These are phyloP conservation scores for Microstegium vimineum DNA, from an alignment of 176 grass and related monocot genomes.

Conservation along the genomic window DNA sequence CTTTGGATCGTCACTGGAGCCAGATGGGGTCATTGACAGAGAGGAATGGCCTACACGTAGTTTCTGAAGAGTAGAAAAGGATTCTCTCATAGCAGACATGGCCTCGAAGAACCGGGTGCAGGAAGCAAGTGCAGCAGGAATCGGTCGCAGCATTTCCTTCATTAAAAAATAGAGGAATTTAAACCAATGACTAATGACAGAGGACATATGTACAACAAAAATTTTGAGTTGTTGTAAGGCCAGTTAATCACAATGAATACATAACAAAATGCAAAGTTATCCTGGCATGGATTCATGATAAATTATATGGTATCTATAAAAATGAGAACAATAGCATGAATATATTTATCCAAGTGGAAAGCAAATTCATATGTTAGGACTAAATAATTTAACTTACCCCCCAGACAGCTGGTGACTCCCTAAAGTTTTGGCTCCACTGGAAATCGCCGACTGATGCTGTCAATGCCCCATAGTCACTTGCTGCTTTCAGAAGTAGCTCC, in stretches of 20 bases:
- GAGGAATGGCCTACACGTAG: conserved; percentile 58
- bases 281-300: conserved; percentile 1
- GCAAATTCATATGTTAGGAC: not conserved
- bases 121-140: conserved; percentile 87
- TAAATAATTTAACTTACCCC: conserved; percentile 49
- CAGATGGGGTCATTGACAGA: conserved; percentile 39
- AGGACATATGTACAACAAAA: not conserved
- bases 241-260: not conserved
- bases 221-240: not conserved
- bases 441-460: conserved; percentile 89
- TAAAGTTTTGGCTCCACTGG: conserved; percentile 98
- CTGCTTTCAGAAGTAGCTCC: conserved; percentile 92
- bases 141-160: conserved; percentile 97
- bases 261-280: not conserved
- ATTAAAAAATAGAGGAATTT: not conserved
- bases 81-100: conserved; percentile 99
- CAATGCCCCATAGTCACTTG: conserved; percentile 90
- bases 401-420: conserved; percentile 92
- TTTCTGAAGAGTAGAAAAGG: conserved; percentile 83
- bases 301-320: not conserved
- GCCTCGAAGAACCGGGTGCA: conserved; percentile 99
- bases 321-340: not conserved
- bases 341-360: not conserved
- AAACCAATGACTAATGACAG: not conserved
- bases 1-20: conserved; percentile 44